Base-by-base conservation (phyloP, 1,139 yeast genomes). In the Lodderomyces parapsilosis region DNA sequence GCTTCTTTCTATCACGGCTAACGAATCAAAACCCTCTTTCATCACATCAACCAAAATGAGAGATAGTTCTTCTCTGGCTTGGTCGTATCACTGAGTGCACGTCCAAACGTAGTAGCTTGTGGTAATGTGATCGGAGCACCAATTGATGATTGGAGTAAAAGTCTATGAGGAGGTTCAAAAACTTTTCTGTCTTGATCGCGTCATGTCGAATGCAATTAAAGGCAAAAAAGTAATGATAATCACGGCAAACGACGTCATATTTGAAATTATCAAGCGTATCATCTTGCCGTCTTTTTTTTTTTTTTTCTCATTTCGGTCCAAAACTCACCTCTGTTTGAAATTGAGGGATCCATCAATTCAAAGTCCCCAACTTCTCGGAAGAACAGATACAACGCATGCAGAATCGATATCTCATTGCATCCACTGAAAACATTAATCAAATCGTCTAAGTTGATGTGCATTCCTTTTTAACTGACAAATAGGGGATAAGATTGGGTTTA, bases 281-380 rank as follows among this genome's bases (percentile, higher is more conserved):
- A n/a, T 22, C 6, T 6, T 22, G 24, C 6, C 24, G 8, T 9
- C 24, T 22, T 22, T 22, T 40, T 17, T 39, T 77, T 74, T 80
- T 83, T 22, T 9, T 22, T 22, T 22, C 24, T 22, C 6, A 22
- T 6, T 6, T 6, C 24, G 8, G 24, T 9, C 24, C 24, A 22
- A 9, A 22, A 22, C 24, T 22, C 9, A 6, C 24, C 24, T 22
- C 24, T 22, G 9, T 22, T 9, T 6, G 6, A 22, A 9, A 9
- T 6, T 22, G 24, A 22, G 9, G 24, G 24, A 9, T 6, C 8
- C 6, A 9, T 22, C 9, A 6, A 6, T 9, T 22, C 24, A 22
- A 22, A 22, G 24, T 22, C 24, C 6, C 24, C 24, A 6, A 22
- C 24, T 9, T 22, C 24, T 6, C 9, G 9, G 24, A 22, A 22